Percentiles rank a stretch among this genome's conserved stretches.
These are phyloP conservation scores for Marsdenia floribunda DNA, from an alignment of 257 asterid species.

Conservation along the genomic window DNA sequence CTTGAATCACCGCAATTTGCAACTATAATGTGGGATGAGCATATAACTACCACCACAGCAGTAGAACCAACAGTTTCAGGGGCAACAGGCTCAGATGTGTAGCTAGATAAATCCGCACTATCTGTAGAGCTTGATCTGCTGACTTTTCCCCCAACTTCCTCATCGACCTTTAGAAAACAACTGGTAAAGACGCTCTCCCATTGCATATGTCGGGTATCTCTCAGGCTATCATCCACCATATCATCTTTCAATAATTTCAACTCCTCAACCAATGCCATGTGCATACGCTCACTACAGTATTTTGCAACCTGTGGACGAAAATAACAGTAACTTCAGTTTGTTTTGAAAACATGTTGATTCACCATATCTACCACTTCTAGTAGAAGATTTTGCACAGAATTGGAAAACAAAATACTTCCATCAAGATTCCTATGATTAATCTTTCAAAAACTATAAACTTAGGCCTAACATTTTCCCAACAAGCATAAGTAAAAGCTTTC, in stretches of 20 bases:
- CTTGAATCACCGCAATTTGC: conserved; percentile 86
- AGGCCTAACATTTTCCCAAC: neutral
- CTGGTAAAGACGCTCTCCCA: conserved; percentile 62
- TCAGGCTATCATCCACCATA: conserved; percentile 24
- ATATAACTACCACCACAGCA: conserved; percentile 72
- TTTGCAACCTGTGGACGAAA: conserved; percentile 55
- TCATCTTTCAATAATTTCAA: conserved; percentile 32
- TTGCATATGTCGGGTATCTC: conserved; percentile 50
- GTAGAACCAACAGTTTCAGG: conserved; percentile 85
- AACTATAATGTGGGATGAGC: conserved; percentile 76
- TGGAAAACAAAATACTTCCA: neutral
- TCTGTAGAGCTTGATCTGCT: conserved; percentile 23
- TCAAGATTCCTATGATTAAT: neutral
- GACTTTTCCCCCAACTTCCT: conserved; percentile 69
- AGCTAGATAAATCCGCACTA: conserved; percentile 17
- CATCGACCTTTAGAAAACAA: conserved; percentile 70
- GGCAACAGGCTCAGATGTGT: conserved; percentile 45
- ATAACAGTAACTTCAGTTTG: neutral
- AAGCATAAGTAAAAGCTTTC: neutral
- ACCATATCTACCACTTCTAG: neutral
- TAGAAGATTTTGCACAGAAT: neutral
- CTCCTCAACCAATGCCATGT: conserved; percentile 61
- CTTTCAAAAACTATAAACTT: neutral
- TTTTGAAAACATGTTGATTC: neutral
- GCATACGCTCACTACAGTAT: conserved; percentile 68